A percentile compares a stretch with the other conserved stretches of the same genome.
These are phyloP conservation scores for Ligustrum vulgare DNA, from an alignment of 257 asterid species.

Conservation along the genomic window DNA sequence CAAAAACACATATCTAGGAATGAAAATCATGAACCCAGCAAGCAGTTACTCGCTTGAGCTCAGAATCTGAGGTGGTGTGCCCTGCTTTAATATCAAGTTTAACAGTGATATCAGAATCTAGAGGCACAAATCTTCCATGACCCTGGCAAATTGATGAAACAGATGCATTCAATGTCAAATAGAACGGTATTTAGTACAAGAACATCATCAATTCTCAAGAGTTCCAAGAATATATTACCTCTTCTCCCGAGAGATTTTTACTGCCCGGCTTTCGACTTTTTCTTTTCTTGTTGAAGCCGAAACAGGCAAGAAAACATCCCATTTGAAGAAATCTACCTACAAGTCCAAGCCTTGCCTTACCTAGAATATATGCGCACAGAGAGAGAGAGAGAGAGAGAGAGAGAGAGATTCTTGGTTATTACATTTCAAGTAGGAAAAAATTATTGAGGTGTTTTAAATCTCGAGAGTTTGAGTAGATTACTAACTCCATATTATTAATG, in stretches of 20 bases:
- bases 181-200: not conserved
- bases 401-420: too few relatives aligned
- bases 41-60: constrained; percentile 34
- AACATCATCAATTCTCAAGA: not conserved
- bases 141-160: constrained; percentile 28
- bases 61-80: constrained; percentile 29
- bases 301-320: constrained; percentile 78
- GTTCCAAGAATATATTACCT: constrained; percentile 30
- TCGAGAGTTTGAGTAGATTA: too few relatives aligned
- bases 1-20: not conserved
- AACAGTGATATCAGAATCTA: constrained; percentile 43
- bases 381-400: not conserved
- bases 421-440: too few relatives aligned
- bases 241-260: constrained; percentile 30
- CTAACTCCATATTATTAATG: too few relatives aligned
- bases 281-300: constrained; percentile 49
- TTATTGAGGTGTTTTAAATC: too few relatives aligned
- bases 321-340: constrained; percentile 34
- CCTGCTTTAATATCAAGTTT: constrained; percentile 29
- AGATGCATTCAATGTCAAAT: not conserved
- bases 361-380: not conserved
- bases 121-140: constrained; percentile 55
- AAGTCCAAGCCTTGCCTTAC: constrained; percentile 11
- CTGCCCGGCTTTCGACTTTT: constrained; percentile 35
- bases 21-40: not conserved